Percentiles rank a stretch among this genome's conserved stretches.
phyloP scores from a whole-genome alignment of 345 rosid species.

The Atalantia buxifolia region DNA sequence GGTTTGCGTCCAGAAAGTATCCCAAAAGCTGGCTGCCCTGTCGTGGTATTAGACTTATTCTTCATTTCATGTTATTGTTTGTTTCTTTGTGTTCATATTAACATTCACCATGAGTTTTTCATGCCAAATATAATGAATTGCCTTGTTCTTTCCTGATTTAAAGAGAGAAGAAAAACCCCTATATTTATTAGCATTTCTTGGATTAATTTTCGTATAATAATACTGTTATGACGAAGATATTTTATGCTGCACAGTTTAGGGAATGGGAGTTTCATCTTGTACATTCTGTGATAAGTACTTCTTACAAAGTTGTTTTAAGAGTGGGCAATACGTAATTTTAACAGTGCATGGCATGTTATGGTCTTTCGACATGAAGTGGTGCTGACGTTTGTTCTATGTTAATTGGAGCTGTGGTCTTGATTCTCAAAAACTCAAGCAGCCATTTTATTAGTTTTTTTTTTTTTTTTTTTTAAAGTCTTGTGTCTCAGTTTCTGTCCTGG shows the following conservation, averaged over 20 bases:
- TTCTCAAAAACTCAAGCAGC: neutral
- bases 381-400: neutral
- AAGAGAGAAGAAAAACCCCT: neutral
- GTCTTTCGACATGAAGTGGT: neutral
- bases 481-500: neutral
- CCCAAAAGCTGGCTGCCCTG: conserved; percentile 98
- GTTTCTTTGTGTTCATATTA: neutral
- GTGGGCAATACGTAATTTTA: neutral
- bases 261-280: neutral
- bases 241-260: neutral
- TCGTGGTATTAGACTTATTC: conserved; percentile 53
- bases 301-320: neutral
- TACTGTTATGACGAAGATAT: neutral
- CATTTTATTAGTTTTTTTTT: neutral
- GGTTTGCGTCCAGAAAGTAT: conserved; percentile 81
- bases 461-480: neutral
- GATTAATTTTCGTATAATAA: neutral
- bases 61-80: neutral
- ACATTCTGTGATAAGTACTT: neutral
- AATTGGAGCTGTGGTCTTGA: neutral
- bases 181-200: neutral
- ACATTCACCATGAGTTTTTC: neutral
- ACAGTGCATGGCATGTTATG: neutral
- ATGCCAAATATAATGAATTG: neutral
- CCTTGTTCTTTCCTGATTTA: neutral